These are phyloP conservation scores for Arachis hypogaea DNA, from an alignment of 306 rosid genomes.

Conservation along the genomic window DNA sequence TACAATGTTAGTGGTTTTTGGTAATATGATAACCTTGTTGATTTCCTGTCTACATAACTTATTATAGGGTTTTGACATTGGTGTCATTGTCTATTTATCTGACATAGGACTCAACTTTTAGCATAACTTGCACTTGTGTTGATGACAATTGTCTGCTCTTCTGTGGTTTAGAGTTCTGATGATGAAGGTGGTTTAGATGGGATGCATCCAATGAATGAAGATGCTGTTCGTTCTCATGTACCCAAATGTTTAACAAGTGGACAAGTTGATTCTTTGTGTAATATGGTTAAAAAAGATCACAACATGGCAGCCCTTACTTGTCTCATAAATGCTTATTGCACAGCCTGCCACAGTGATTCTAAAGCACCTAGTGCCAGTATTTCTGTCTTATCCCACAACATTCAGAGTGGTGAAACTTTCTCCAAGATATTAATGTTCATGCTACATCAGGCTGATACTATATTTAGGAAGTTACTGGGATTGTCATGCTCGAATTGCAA, in stretches of 20 bases:
- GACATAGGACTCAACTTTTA: slow-evolving; percentile 21
- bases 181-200: slow-evolving; percentile 51
- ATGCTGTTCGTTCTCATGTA: slow-evolving; percentile 22
- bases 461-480: slow-evolving; percentile 67
- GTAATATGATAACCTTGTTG: background rate
- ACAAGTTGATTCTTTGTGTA: slow-evolving; percentile 58
- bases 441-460: slow-evolving; percentile 70
- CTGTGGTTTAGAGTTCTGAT: slow-evolving; percentile 60
- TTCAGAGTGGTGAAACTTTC: slow-evolving; percentile 63
- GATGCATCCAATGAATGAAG: slow-evolving; percentile 41
- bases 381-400: slow-evolving; percentile 43
- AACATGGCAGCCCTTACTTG: slow-evolving; percentile 65
- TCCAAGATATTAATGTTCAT: slow-evolving; percentile 65
- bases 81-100: slow-evolving; percentile 8
- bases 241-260: slow-evolving; percentile 55
- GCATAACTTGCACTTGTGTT: slow-evolving; percentile 19
- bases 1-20: background rate
- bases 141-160: slow-evolving; percentile 9
- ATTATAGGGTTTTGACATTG: background rate
- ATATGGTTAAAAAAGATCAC: slow-evolving; percentile 59
- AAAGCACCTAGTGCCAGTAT: slow-evolving; percentile 44
- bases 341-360: slow-evolving; percentile 68
- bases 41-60: background rate
- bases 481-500: slow-evolving; percentile 53
- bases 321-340: slow-evolving; percentile 77